These are phyloP conservation scores for Phytophthora sojae DNA, from an alignment of 352 stramenopile species.

Conservation along the genomic window DNA sequence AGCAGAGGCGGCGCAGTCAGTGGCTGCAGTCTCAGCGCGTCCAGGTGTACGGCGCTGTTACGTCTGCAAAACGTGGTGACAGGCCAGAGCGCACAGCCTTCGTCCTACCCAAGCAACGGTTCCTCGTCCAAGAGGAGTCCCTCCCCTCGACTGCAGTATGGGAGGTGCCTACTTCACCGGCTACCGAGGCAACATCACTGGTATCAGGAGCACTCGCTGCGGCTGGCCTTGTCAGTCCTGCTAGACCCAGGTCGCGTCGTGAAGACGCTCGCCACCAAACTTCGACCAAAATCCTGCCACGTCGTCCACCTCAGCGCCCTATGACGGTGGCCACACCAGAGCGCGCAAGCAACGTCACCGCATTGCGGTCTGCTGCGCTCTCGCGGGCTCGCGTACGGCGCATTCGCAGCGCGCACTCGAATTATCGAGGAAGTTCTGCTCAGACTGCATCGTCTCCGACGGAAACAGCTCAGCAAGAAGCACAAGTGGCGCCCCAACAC, in stretches of 20 bases:
- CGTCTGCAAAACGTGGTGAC: constrained; percentile 17
- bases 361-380: constrained; percentile 26
- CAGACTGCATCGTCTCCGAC: not conserved
- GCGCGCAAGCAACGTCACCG: constrained; percentile 11
- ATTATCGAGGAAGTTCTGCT: not conserved
- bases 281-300: constrained; percentile 1
- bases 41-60: constrained; percentile 16
- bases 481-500: not conserved
- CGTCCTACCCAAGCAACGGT: constrained; percentile 31
- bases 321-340: constrained; percentile 13
- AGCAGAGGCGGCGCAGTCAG: constrained; percentile 32
- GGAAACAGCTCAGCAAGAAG: not conserved
- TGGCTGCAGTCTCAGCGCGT: constrained; percentile 57
- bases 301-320: constrained; percentile 19
- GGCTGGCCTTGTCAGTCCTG: constrained; percentile 15
- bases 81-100: constrained; percentile 21
- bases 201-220: constrained; percentile 23
- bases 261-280: not conserved
- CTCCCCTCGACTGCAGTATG: constrained; percentile 33
- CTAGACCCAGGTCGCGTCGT: not conserved
- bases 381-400: constrained; percentile 32
- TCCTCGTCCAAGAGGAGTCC: constrained; percentile 32
- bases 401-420: constrained; percentile 32
- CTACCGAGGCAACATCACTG: constrained; percentile 6
- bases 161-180: constrained; percentile 13